phyloP scores from a whole-genome alignment of 2,329 filamentous ascomycete species.

The Colletotrichum australisinense region DNA sequence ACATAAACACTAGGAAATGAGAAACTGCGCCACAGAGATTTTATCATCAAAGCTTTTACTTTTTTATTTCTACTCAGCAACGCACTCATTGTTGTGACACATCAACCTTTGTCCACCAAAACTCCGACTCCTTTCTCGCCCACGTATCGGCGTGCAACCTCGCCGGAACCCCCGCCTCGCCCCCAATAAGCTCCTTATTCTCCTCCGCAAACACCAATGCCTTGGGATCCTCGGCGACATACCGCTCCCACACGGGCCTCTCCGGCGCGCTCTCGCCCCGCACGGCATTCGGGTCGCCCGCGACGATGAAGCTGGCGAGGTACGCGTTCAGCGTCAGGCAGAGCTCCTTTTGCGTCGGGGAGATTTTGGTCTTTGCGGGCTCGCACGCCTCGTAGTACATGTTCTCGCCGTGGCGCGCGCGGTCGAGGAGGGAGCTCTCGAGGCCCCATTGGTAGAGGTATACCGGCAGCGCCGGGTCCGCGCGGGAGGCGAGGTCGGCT shows the following conservation, averaged over 20 bases:
- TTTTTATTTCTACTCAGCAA: not conserved
- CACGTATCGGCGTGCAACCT: constrained; percentile 54
- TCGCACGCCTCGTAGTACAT: constrained; percentile 34
- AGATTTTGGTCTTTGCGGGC: constrained; percentile 55
- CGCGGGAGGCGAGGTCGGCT: constrained; percentile 53
- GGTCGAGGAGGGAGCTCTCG: constrained; percentile 47
- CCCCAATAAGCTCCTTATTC: constrained; percentile 64
- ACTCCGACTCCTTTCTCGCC: constrained; percentile 61
- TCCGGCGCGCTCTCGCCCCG: constrained; percentile 36
- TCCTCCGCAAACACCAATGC: constrained; percentile 69
- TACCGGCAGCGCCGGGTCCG: constrained; percentile 4
- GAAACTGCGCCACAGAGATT: no score
- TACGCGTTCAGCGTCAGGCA: constrained; percentile 53
- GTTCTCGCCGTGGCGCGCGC: constrained; percentile 62
- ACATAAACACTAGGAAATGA: no score
- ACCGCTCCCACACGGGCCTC: constrained; percentile 52
- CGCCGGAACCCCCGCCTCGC: constrained; percentile 50
- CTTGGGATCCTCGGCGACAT: constrained; percentile 40
- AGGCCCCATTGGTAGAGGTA: constrained; percentile 69
- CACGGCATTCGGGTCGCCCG: constrained; percentile 24
- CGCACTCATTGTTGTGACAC: constrained; percentile 50
- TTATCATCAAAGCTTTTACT: not conserved
- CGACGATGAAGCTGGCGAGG: constrained; percentile 51
- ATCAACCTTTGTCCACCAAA: constrained; percentile 69
- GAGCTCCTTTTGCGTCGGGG: constrained; percentile 47